These are phyloP conservation scores for Striga hermonthica DNA, from an alignment of 305 asterid genomes.

Conservation along the genomic window DNA sequence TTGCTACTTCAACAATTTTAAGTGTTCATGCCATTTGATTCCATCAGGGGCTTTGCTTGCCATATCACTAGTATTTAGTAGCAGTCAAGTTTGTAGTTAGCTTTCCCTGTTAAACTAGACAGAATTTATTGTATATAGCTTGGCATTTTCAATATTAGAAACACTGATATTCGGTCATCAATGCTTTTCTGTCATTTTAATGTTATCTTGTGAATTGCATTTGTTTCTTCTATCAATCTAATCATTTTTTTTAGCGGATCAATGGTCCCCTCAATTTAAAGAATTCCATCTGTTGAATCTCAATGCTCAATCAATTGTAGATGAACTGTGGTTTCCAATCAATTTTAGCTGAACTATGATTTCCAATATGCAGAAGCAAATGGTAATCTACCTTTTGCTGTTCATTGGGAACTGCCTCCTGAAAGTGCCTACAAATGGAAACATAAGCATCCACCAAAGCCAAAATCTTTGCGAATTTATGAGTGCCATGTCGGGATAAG, in stretches of 20 bases:
- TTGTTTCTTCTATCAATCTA: conserved; percentile 26
- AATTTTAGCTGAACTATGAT: conserved; percentile 26
- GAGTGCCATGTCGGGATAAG: conserved; percentile 96
- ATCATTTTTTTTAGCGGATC: neutral
- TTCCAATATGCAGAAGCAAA: conserved; percentile 54
- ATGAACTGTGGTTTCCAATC: neutral
- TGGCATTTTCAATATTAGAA: too few relatives aligned
- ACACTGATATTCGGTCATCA: too few relatives aligned
- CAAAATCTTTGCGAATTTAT: conserved; percentile 84
- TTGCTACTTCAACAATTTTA: neutral
- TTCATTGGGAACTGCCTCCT: conserved; percentile 98
- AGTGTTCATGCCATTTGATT: neutral
- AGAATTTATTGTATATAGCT: too few relatives aligned
- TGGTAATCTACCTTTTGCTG: conserved; percentile 79
- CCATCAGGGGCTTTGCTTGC: neutral
- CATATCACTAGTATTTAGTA: neutral
- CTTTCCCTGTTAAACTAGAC: neutral
- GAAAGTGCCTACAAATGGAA: conserved; percentile 78
- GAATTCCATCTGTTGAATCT: too few relatives aligned
- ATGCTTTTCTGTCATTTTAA: neutral
- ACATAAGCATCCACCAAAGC: conserved; percentile 69
- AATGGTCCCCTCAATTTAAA: too few relatives aligned
- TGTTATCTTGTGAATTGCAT: conserved; percentile 22
- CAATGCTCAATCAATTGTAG: too few relatives aligned
- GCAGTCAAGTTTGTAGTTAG: neutral